Evolutionary conservation across 345 rosid genomes (phyloP).

Genomic region (Murraya koenigii): DNA sequence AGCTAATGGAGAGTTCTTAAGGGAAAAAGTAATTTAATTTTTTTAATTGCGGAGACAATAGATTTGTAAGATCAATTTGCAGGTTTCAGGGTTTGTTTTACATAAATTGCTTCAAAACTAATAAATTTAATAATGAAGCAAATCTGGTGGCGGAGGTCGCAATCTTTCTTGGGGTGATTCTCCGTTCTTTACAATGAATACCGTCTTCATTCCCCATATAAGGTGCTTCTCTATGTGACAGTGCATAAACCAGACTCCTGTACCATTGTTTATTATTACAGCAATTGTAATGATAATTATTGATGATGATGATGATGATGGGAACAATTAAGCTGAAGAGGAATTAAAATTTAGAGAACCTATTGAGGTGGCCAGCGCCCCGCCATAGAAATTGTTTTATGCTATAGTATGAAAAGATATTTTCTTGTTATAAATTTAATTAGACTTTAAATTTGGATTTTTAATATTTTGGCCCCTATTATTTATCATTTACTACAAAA

Average conservation of each 20-base stretch:
- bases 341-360: too few relatives aligned
- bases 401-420: too few relatives aligned
- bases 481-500: neutral
- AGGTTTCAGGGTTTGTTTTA: neutral
- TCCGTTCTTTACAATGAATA: slow-evolving; percentile 37
- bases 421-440: too few relatives aligned
- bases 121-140: slow-evolving; percentile 37
- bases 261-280: neutral
- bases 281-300: too few relatives aligned
- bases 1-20: neutral
- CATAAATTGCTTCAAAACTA: neutral
- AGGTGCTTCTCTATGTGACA: slow-evolving; percentile 45
- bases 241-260: slow-evolving; percentile 58
- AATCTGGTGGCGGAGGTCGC: slow-evolving; percentile 35
- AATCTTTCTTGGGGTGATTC: slow-evolving; percentile 3
- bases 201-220: slow-evolving; percentile 45
- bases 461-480: neutral
- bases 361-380: too few relatives aligned
- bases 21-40: neutral
- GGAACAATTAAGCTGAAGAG: too few relatives aligned
- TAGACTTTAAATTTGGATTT: neutral
- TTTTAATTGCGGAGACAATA: neutral
- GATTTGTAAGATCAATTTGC: neutral
- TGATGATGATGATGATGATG: too few relatives aligned
- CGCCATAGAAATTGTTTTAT: too few relatives aligned